Evolutionary conservation across 2,329 filamentous ascomycete genomes (phyloP).

Genomic region (Leptographium procerum): DNA sequence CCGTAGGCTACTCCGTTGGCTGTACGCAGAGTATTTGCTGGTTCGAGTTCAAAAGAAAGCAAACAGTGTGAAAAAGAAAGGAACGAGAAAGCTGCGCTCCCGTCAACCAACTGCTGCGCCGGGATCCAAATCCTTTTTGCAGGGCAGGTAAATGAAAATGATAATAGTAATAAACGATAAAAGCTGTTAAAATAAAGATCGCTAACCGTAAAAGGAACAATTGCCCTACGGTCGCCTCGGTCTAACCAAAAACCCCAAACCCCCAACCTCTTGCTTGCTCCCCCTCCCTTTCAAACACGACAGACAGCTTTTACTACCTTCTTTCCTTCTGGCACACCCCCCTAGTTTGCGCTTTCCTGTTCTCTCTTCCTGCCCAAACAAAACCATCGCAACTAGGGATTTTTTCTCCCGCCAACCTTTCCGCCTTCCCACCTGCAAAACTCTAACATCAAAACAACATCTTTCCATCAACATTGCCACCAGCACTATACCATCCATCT

Average conservation of each 20-base stretch:
- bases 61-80: background rate
- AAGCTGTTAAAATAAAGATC: background rate
- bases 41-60: background rate
- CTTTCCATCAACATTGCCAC: constrained; percentile 1
- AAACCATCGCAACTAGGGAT: background rate
- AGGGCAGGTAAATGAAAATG: background rate
- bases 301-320: constrained; percentile 8
- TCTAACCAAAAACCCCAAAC: constrained; percentile 6
- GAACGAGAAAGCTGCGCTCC: background rate
- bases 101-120: background rate
- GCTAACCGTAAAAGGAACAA: constrained; percentile 1
- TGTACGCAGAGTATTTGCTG: too few species aligned
- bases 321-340: constrained; percentile 3
- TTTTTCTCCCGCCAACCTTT: background rate
- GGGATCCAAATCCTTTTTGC: background rate
- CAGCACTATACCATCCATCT: background rate
- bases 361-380: constrained; percentile 2
- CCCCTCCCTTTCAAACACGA: constrained; percentile 9
- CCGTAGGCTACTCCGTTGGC: too few species aligned
- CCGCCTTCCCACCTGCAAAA: background rate
- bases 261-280: constrained; percentile 6
- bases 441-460: background rate
- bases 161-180: background rate
- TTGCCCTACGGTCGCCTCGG: background rate
- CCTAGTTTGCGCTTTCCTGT: background rate